Evolutionary conservation across 75 land plant genomes (phyloP).

Genomic region (Selaginella moellendorffii): DNA sequence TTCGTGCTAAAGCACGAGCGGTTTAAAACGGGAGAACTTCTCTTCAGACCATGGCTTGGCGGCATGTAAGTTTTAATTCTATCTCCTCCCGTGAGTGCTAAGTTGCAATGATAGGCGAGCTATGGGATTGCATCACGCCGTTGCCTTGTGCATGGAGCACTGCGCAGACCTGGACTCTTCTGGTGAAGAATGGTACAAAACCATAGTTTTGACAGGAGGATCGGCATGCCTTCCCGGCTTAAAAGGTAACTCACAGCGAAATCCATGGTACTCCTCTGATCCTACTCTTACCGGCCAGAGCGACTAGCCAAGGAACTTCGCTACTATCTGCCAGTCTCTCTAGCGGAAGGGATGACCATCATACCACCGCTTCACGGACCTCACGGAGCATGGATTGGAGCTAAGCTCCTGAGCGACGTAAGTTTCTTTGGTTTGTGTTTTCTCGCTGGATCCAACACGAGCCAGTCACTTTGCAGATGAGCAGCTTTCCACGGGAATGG

Average conservation of each 20-base stretch:
- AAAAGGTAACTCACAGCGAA: conserved; percentile 30
- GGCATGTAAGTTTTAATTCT: conserved; percentile 44
- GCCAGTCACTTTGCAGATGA: too few species aligned
- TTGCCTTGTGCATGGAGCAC: conserved; percentile 75
- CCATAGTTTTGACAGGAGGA: conserved; percentile 73
- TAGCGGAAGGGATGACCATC: conserved; percentile 46
- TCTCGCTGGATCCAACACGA: too few species aligned
- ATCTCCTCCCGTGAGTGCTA: background rate
- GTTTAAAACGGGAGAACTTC: conserved; percentile 61
- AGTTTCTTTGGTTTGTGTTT: too few species aligned
- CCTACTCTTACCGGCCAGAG: conserved; percentile 31
- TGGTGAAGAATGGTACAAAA: conserved; percentile 60
- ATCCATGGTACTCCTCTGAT: background rate
- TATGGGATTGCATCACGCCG: conserved; percentile 77
- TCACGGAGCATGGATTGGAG: conserved; percentile 76
- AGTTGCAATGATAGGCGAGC: conserved; percentile 30
- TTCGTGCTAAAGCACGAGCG: conserved; percentile 64
- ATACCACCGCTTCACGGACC: conserved; percentile 61
- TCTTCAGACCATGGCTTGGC: conserved; percentile 59
- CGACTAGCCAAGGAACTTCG: conserved; percentile 63
- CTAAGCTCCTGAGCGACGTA: conserved; percentile 71
- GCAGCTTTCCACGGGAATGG: conserved; percentile 56
- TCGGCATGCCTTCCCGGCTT: conserved; percentile 77
- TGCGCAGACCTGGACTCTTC: conserved; percentile 33
- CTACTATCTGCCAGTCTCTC: conserved; percentile 23